Base-by-base conservation (phyloP, 2,329 filamentous ascomycete genomes). In the Cladosporium sp. region DNA sequence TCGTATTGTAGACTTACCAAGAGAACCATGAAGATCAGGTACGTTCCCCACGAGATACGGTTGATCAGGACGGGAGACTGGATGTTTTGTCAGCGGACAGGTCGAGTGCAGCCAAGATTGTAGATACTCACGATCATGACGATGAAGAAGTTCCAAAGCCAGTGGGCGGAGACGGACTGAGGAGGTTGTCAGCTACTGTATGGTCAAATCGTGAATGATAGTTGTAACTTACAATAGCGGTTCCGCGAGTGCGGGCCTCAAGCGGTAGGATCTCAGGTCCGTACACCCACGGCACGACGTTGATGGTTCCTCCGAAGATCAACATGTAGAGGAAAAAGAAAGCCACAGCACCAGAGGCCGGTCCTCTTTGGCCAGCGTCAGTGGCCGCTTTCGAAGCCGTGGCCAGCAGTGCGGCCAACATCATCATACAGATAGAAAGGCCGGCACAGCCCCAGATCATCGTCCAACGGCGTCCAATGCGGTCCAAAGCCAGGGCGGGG, bases 221-320 rank as follows among this genome's bases (percentile, higher is more conserved):
- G 34, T 38, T 38, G 13, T 3, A n/a, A n/a, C 35, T 38, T 9
- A 38, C 35, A 41, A 77, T 71, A 11, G 74, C 70, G 7, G 69
- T 75, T 37, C 74, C 74, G 54, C 74, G 72, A 3, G 73, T 69
- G 28, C 75, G 66, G 6, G 73, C 73, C 54, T 76, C 72, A 3
- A 77, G 68, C 2, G 75, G 75, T 2, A 77, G 62, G 40, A 78
- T 74, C 56, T 78, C 75, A 1, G 74, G 74, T 3, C 74, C 73
- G 54, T 74, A 75, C 1, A 74, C 71, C 72, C 72, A 74, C 2
- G 72, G 71, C n/a, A 74, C 68, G 55, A 66, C 69, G 55, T 72
- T 73, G 7, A 69, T 65, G 3, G 68, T 68, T 5, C 53, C 57
- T 31, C 59, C 60, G 18, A 63, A 63, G 28, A 63, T 58, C 34